These are phyloP conservation scores for Aureobasidium subglaciale DNA, from an alignment of 2,329 filamentous ascomycete species.

Conservation along the genomic window DNA sequence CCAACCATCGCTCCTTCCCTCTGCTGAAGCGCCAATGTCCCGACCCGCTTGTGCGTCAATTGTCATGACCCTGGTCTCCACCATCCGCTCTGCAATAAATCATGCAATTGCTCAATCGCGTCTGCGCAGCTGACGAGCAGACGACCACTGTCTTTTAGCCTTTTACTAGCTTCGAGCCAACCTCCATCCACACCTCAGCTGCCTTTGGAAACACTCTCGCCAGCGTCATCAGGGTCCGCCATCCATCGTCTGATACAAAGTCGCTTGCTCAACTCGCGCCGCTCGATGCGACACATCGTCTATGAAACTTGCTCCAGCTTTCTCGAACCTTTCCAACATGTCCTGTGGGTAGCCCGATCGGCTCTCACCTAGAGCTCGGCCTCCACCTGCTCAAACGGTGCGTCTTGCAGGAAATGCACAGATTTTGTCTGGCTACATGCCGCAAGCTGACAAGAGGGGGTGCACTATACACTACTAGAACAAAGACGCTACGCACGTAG, in stretches of 20 bases:
- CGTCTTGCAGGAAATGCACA: neutral
- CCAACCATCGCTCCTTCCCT: neutral
- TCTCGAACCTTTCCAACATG: neutral
- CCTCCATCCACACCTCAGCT: neutral
- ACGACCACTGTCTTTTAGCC: neutral
- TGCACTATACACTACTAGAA: neutral
- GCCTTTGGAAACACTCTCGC: neutral
- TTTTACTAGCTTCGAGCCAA: neutral
- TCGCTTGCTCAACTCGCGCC: neutral
- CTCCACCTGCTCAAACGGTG: neutral
- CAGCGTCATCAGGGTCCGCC: neutral
- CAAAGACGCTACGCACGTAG: conserved; percentile 2
- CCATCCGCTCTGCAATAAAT: no score
- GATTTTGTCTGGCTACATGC: neutral
- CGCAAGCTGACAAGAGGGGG: neutral
- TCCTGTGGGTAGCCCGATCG: neutral
- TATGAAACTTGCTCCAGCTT: neutral
- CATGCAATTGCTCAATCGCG: neutral
- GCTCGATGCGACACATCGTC: neutral
- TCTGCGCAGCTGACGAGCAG: neutral
- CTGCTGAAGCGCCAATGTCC: no score
- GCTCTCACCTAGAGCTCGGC: neutral
- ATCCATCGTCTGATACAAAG: neutral
- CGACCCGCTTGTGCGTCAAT: no score
- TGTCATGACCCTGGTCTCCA: neutral